Percentiles rank a stretch among this genome's conserved stretches.
These are phyloP conservation scores for Rubia tinctorum DNA, from an alignment of 305 asterid genomes.

Conservation along the genomic window DNA sequence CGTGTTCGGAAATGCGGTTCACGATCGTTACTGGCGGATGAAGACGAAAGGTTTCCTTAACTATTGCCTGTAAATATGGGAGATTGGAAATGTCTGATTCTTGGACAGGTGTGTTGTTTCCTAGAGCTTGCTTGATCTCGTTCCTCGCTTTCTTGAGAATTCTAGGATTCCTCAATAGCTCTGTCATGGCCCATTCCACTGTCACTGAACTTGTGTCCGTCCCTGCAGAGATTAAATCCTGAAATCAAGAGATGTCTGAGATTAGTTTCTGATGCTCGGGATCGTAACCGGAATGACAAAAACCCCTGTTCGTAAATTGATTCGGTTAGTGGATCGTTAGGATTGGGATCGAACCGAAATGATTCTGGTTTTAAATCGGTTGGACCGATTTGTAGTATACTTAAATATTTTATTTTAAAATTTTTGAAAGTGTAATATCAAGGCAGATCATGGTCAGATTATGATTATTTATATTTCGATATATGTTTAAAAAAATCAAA, in stretches of 20 bases:
- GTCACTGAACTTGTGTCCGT: conserved; percentile 29
- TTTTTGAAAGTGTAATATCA: too few relatives aligned
- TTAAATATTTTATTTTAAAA: too few relatives aligned
- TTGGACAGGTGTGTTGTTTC: not conserved
- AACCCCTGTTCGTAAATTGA: too few relatives aligned
- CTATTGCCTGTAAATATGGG: not conserved
- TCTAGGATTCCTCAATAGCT: conserved; percentile 27
- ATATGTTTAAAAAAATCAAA: too few relatives aligned
- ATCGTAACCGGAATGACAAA: too few relatives aligned
- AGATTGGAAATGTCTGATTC: not conserved
- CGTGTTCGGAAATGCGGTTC: conserved; percentile 24
- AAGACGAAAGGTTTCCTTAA: not conserved
- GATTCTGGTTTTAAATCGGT: too few relatives aligned
- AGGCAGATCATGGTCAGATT: too few relatives aligned
- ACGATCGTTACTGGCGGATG: conserved; percentile 19
- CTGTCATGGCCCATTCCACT: conserved; percentile 45
- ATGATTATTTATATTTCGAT: too few relatives aligned
- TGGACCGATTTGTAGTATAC: too few relatives aligned
- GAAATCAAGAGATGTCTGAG: not conserved
- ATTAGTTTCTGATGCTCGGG: not conserved
- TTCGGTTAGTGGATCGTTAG: too few relatives aligned
- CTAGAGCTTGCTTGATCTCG: conserved; percentile 16
- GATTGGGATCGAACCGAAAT: too few relatives aligned
- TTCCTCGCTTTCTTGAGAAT: conserved; percentile 21
- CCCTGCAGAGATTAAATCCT: conserved; percentile 35